A percentile compares a stretch with the other conserved stretches of the same genome.
These are phyloP conservation scores for Boletus reticulatus DNA, from an alignment of 768 basidiomycete genomes.

Conservation along the genomic window DNA sequence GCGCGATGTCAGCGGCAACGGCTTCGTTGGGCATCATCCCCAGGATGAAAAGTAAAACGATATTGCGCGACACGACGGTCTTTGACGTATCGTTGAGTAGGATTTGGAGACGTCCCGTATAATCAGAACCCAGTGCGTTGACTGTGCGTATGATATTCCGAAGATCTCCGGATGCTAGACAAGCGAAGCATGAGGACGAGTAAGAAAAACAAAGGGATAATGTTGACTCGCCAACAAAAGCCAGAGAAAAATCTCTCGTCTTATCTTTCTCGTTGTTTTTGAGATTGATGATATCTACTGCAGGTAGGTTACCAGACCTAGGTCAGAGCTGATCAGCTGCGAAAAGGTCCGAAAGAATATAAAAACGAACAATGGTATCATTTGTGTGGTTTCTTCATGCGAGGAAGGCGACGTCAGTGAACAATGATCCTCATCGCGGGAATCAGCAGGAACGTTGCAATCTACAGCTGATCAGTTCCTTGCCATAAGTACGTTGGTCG, in stretches of 20 bases:
- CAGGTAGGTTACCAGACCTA: constrained; percentile 26
- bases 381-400: background rate
- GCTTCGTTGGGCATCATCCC: constrained; percentile 29
- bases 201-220: background rate
- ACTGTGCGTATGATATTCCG: constrained; percentile 42
- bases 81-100: constrained; percentile 41
- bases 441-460: constrained; percentile 9
- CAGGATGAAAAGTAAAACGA: constrained; percentile 41
- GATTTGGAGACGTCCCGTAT: constrained; percentile 37
- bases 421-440: background rate
- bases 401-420: background rate
- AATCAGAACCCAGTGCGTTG: constrained; percentile 40
- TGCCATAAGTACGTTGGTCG: background rate
- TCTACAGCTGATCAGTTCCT: constrained; percentile 4
- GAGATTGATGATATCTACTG: constrained; percentile 29
- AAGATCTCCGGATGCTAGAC: constrained; percentile 44
- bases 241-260: constrained; percentile 22
- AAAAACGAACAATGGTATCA: constrained; percentile 23
- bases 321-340: background rate
- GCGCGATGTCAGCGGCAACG: constrained; percentile 40
- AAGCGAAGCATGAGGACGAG: background rate
- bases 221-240: constrained; percentile 17
- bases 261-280: constrained; percentile 20
- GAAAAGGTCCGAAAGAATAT: constrained; percentile 1
- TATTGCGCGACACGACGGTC: constrained; percentile 34